These are phyloP conservation scores for Taxillus chinensis DNA, from an alignment of 164 flowering plant species.

Conservation along the genomic window DNA sequence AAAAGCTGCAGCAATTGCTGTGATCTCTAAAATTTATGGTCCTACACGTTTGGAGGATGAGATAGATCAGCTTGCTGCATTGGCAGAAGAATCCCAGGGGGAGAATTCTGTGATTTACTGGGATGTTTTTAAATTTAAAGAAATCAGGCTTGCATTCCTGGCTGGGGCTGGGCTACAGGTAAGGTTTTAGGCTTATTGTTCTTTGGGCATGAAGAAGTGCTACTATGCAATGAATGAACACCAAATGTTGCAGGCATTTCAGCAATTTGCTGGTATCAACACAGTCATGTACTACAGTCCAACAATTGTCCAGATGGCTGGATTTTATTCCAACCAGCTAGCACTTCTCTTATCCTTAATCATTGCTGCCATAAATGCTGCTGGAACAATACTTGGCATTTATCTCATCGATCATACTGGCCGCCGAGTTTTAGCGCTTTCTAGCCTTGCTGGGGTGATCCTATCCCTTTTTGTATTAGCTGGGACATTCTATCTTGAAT, in stretches of 20 bases:
- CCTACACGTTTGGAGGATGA: slow-evolving; percentile 70
- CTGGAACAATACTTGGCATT: slow-evolving; percentile 76
- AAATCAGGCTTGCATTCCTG: slow-evolving; percentile 79
- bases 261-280: slow-evolving; percentile 92
- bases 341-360: slow-evolving; percentile 81
- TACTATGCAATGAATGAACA: not conserved
- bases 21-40: slow-evolving; percentile 81
- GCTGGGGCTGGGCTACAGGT: slow-evolving; percentile 99
- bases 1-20: slow-evolving; percentile 50
- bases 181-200: slow-evolving; percentile 3
- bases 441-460: slow-evolving; percentile 69
- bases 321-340: slow-evolving; percentile 68
- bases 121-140: slow-evolving; percentile 69
- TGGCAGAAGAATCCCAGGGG: slow-evolving; percentile 41
- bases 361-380: slow-evolving; percentile 77
- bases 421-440: slow-evolving; percentile 56
- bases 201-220: too few relatives aligned
- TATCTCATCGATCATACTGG: slow-evolving; percentile 79
- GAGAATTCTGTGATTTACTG: slow-evolving; percentile 35
- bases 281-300: slow-evolving; percentile 99
- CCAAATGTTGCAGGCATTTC: slow-evolving; percentile 69
- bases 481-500: slow-evolving; percentile 41
- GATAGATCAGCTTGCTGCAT: slow-evolving; percentile 60
- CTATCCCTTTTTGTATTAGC: slow-evolving; percentile 56
- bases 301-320: slow-evolving; percentile 97